These are phyloP conservation scores for Pyronema omphalodes DNA, from an alignment of 495 filamentous ascomycete genomes.

Conservation along the genomic window DNA sequence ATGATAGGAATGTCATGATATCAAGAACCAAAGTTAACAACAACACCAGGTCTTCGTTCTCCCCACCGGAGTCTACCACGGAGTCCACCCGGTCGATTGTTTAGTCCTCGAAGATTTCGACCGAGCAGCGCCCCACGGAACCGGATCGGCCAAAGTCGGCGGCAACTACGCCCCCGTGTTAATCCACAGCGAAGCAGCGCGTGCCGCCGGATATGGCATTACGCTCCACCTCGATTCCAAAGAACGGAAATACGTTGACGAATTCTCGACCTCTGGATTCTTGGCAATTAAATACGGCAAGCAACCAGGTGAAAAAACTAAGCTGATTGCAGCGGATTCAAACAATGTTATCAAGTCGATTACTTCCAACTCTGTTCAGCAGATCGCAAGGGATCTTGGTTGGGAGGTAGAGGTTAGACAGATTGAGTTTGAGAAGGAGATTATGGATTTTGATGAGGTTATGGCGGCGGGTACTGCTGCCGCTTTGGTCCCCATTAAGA, in stretches of 20 bases:
- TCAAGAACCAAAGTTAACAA: no score
- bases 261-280: conserved; percentile 79
- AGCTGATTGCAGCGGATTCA: conserved; percentile 60
- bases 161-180: conserved; percentile 75
- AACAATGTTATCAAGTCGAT: conserved; percentile 68
- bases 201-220: conserved; percentile 57
- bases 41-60: conserved; percentile 38
- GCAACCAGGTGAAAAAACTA: conserved; percentile 35
- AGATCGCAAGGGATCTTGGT: conserved; percentile 44
- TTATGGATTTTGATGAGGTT: conserved; percentile 60
- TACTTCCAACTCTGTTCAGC: conserved; percentile 49
- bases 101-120: conserved; percentile 65
- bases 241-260: conserved; percentile 61
- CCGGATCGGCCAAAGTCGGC: conserved; percentile 54
- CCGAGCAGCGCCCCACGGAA: conserved; percentile 53
- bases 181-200: conserved; percentile 56
- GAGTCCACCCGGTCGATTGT: conserved; percentile 58
- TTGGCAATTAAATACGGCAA: conserved; percentile 48
- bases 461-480: conserved; percentile 88
- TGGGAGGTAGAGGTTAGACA: conserved; percentile 47
- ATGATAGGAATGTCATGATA: no score
- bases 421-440: conserved; percentile 35
- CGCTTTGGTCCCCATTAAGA: conserved; percentile 73
- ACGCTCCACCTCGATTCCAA: conserved; percentile 74
- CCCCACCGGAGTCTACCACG: conserved; percentile 80